These are phyloP conservation scores for Penicillium odoratum DNA, from an alignment of 495 filamentous ascomycete species.

Conservation along the genomic window DNA sequence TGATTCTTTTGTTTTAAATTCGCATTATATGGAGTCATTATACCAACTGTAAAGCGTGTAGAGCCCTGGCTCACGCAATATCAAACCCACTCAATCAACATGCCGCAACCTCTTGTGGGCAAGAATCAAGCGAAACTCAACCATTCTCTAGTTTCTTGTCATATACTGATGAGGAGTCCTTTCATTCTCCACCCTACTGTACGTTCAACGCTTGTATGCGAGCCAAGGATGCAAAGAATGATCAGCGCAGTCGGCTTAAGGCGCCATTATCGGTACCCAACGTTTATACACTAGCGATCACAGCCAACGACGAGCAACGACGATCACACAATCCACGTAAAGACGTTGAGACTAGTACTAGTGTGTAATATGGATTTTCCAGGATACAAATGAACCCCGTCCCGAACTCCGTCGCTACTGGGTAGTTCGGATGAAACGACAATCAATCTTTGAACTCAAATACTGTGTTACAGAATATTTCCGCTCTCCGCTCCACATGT, in stretches of 20 bases:
- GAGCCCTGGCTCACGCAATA: background rate
- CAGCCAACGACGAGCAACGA: background rate
- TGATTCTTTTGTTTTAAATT: background rate
- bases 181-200: background rate
- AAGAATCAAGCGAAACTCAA: background rate
- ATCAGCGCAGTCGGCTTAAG: background rate
- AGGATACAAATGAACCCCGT: background rate
- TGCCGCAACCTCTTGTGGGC: background rate
- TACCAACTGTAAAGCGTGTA: background rate
- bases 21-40: background rate
- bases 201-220: background rate
- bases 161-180: background rate
- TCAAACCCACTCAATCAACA: background rate
- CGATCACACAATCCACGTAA: background rate
- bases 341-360: background rate
- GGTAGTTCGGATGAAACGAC: background rate
- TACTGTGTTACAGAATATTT: background rate
- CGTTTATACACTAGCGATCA: background rate
- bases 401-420: background rate
- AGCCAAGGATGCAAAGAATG: background rate
- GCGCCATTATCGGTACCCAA: background rate
- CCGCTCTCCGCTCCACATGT: background rate
- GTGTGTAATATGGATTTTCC: background rate
- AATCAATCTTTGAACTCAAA: background rate
- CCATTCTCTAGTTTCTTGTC: background rate